Evolutionary conservation across 257 asterid genomes (phyloP), one percentile per base, ranked within the genome.

Genomic region (Nicotiana sylvestris): DNA sequence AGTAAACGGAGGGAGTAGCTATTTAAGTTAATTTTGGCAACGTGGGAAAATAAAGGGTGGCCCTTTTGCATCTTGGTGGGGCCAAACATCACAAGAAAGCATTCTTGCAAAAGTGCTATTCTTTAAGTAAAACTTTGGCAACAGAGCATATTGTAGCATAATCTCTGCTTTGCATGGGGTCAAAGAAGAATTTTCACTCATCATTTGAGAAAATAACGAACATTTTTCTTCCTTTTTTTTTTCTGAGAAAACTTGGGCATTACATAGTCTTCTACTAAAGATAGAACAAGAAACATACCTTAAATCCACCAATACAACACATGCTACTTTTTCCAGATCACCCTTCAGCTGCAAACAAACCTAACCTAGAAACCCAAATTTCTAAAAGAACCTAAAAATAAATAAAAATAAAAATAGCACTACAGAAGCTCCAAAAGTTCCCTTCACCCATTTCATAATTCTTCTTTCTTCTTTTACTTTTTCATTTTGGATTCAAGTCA

Each of bases 371-470:
- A 53, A 46, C 27, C 27, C 46, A 77, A 15, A 43, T 46, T 46
- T 13, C n/a, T 49, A 43, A 56, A n/a, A 6, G 6, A 18, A 80
- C 18, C 13, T 53, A 46, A 16, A 16, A 27, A 53, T 39, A 4
- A 30, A 58, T 46, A 7, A n/a, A 46, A 33, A 68, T 17, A 67
- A 67, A 87, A 58, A 77, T 86, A 92, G 92, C 91, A 88, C 91
- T 90, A 90, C 91, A 87, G 87, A 86, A 81, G 92, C 92, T 91
- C 96, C 95, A 91, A 87, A 43, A 90, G 86, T 80, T 83, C 70
- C 84, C 17, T 81, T 82, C 78, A 70, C 29, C n/a, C 70, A 62
- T 13, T 68, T n/a, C 77, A 33, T 15, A 5, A 70, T 43, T n/a
- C 21, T 9, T 65, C 5, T 39, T 12, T n/a, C 27, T 33, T 12